Evolutionary conservation across 257 asterid species (phyloP), one percentile per base, ranked within the genome.

Genomic region (Lycium barbarum): DNA sequence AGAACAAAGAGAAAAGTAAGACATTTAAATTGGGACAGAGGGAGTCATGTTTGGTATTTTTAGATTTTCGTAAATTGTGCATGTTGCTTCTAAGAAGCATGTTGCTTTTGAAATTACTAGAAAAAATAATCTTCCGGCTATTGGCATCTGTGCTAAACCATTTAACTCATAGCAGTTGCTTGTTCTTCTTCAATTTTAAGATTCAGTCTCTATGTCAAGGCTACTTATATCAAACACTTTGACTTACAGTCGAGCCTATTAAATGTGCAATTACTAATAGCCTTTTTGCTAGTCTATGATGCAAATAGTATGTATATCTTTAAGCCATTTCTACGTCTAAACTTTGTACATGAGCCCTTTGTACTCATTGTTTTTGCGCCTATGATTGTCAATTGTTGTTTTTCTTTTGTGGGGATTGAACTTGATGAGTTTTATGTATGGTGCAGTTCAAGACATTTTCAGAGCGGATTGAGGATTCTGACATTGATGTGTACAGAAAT

Each of bases 361-460:
- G 58, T 71, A 80, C 49, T 47, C 15, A 43, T 22, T 38, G n/a
- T 22, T 18, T 43, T 53, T 71, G 61, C 40, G 14, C 47, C 47
- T 78, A 45, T 72, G 80, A 72, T 45, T 45, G 2, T 45, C 58
- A 49, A 55, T 85, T 61, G 49, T n/a, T 49, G 36, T 11, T 59
- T 70, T 84, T 73, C n/a, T 49, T 84, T 65, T 81, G 72, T 54
- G 65, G 54, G 17, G 36, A n/a, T 57, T 35, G 85, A 54, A 83
- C 12, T 66, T 83, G 61, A 47, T 55, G 22, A 10, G n/a, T 68
- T 58, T 22, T 70, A n/a, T 38, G 35, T n/a, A 55, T 73, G 59
- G 9, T 89, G 92, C 94, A 95, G 99, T 94, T 91, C 91, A 91
- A 92, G 95, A 84, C 91, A 2, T 86, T 92, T 76, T 87, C 91